Conservation (phyloP, 495 filamentous ascomycete species). For the Pseudoneurospora amorphoporcata region DNA sequence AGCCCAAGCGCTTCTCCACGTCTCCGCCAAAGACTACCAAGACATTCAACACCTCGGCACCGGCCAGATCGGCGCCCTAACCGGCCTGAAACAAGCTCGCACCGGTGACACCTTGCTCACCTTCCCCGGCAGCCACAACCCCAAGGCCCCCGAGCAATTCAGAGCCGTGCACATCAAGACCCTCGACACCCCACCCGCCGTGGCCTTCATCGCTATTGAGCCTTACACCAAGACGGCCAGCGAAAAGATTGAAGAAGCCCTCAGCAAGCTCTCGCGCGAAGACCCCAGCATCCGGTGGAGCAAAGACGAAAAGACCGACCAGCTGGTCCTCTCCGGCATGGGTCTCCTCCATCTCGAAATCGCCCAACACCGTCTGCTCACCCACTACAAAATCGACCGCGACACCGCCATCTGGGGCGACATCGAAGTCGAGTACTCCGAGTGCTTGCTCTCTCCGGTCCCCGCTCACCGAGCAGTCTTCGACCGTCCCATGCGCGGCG, state of each 20-base stretch:
- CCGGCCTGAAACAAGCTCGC: slow-evolving; percentile 76
- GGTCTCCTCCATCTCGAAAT: slow-evolving; percentile 97
- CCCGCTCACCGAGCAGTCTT: slow-evolving; percentile 48
- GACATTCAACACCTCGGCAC: slow-evolving; percentile 70
- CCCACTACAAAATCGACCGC: slow-evolving; percentile 74
- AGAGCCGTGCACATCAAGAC: slow-evolving; percentile 74
- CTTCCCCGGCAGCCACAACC: slow-evolving; percentile 42
- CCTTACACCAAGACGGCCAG: slow-evolving; percentile 68
- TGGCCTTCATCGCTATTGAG: slow-evolving; percentile 91
- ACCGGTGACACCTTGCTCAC: slow-evolving; percentile 89
- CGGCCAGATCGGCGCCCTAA: slow-evolving; percentile 94
- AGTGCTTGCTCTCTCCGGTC: slow-evolving; percentile 52
- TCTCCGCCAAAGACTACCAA: slow-evolving; percentile 82
- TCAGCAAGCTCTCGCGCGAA: slow-evolving; percentile 73
- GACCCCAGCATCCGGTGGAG: slow-evolving; percentile 87
- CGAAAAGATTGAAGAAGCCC: slow-evolving; percentile 63
- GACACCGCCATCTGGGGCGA: slow-evolving; percentile 66
- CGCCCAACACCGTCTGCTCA: slow-evolving; percentile 73
- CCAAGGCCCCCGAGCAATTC: slow-evolving; percentile 47
- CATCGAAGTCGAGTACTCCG: slow-evolving; percentile 92
- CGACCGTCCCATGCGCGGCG: slow-evolving; percentile 71
- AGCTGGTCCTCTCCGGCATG: slow-evolving; percentile 92
- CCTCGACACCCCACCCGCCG: slow-evolving; percentile 81
- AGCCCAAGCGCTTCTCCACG: slow-evolving; percentile 71
- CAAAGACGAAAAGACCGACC: slow-evolving; percentile 81